A percentile compares a stretch with the other conserved stretches of the same genome.
phyloP scores from a whole-genome alignment of 805 yeast genomes.

The Yamadazyma philogaea region DNA sequence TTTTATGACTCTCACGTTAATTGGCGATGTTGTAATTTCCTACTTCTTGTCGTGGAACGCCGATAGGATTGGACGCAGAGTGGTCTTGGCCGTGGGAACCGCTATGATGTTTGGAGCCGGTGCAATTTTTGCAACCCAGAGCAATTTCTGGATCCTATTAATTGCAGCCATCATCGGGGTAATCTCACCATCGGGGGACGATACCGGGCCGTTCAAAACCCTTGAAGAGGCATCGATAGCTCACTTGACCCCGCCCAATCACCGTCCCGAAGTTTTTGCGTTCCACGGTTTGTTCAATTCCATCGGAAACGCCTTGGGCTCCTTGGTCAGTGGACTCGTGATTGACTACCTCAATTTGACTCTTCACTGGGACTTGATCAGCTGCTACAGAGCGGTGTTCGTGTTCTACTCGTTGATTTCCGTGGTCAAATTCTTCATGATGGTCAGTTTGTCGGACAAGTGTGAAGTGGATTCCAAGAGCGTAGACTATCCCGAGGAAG shows the following conservation, averaged over 20 bases:
- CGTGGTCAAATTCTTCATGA: conserved; percentile 45
- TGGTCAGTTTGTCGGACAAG: conserved; percentile 48
- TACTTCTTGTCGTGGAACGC: conserved; percentile 75
- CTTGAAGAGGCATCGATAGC: conserved; percentile 83
- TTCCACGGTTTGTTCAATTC: conserved; percentile 68
- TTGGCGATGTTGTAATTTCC: conserved; percentile 76
- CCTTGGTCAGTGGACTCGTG: conserved; percentile 58
- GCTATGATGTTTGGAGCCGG: conserved; percentile 70
- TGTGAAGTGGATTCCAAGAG: conserved; percentile 45
- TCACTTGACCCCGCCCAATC: conserved; percentile 62
- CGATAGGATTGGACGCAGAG: conserved; percentile 63
- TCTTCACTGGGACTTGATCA: conserved; percentile 30
- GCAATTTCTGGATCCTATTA: conserved; percentile 54
- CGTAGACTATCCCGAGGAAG: not conserved
- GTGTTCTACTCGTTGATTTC: conserved; percentile 55
- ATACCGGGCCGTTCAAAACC: conserved; percentile 86
- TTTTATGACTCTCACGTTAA: conserved; percentile 76
- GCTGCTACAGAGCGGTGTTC: conserved; percentile 58
- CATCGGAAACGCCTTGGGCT: conserved; percentile 72
- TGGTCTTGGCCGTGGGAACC: conserved; percentile 61
- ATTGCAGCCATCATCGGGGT: conserved; percentile 80
- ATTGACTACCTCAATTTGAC: conserved; percentile 43
- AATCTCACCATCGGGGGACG: conserved; percentile 85
- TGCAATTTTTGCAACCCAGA: conserved; percentile 53
- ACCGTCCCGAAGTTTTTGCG: conserved; percentile 73